These are phyloP conservation scores for Camillea tinctor DNA, from an alignment of 2,329 filamentous ascomycete genomes.

Conservation along the genomic window DNA sequence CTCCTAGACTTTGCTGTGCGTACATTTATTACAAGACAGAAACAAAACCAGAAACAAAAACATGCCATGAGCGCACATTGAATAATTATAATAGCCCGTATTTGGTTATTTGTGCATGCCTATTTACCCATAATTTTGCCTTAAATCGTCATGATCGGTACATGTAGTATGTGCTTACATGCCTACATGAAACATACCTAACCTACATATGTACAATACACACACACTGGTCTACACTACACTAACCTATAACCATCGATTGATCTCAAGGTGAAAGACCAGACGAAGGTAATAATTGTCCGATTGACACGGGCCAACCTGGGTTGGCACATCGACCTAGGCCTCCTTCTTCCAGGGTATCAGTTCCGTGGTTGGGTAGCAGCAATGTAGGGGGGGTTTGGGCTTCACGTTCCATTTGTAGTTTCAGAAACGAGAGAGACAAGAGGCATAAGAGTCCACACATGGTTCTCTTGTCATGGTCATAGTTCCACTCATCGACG, in stretches of 20 bases:
- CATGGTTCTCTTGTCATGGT: background rate
- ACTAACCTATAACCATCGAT: background rate
- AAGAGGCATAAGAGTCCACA: constrained; percentile 4
- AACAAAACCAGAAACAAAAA: background rate
- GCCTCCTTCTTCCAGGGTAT: background rate
- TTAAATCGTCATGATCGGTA: background rate
- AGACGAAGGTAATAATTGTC: background rate
- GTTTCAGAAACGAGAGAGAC: constrained; percentile 19
- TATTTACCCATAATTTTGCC: background rate
- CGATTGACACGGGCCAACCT: background rate
- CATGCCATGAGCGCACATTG: too few species aligned
- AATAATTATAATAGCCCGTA: too few species aligned
- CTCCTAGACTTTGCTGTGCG: background rate
- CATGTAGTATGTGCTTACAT: too few species aligned
- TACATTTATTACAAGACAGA: background rate
- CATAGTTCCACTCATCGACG: background rate
- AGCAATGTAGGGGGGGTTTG: constrained; percentile 4
- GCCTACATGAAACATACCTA: too few species aligned
- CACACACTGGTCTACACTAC: too few species aligned
- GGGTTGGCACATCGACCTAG: constrained; percentile 2
- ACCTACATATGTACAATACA: too few species aligned
- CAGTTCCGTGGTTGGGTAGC: background rate
- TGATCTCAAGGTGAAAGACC: background rate
- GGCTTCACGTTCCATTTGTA: constrained; percentile 19
- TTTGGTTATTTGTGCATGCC: too few species aligned